Evolutionary conservation across 2,329 filamentous ascomycete species (phyloP).

Genomic region (Pestalotiopsis sp.): DNA sequence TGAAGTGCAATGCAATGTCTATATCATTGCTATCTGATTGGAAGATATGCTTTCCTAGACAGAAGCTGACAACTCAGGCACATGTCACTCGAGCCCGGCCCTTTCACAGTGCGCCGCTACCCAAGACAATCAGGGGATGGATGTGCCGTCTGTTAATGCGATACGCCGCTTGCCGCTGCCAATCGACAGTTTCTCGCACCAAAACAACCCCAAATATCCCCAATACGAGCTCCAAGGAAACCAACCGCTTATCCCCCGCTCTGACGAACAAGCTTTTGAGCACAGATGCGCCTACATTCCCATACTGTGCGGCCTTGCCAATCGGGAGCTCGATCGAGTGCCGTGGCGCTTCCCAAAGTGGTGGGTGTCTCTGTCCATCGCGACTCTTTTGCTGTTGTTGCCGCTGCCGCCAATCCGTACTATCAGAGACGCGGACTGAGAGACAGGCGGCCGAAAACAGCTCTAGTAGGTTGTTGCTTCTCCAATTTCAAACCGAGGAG

Average conservation of each 20-base stretch:
- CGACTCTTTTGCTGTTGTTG: background rate
- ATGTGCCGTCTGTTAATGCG: background rate
- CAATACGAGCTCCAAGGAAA: background rate
- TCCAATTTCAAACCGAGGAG: background rate
- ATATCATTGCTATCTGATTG: no score
- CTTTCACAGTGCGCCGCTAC: background rate
- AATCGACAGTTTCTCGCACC: background rate
- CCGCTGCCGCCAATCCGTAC: background rate
- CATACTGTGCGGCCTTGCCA: constrained; percentile 1
- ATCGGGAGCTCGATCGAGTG: background rate
- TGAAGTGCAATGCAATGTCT: background rate
- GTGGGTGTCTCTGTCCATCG: background rate
- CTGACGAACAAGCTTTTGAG: background rate
- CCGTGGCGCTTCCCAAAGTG: background rate
- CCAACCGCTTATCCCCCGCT: constrained; percentile 2
- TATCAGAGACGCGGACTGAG: background rate
- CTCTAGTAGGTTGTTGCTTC: background rate
- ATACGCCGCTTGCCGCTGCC: background rate
- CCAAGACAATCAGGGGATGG: background rate
- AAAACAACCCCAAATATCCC: no score
- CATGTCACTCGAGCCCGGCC: background rate
- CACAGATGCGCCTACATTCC: background rate
- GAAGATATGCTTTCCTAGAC: background rate
- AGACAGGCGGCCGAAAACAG: background rate
- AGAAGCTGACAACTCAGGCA: background rate